Evolutionary conservation across 2,329 filamentous ascomycete species (phyloP).

Genomic region (Xenosphaeropsis pyriputrescens): DNA sequence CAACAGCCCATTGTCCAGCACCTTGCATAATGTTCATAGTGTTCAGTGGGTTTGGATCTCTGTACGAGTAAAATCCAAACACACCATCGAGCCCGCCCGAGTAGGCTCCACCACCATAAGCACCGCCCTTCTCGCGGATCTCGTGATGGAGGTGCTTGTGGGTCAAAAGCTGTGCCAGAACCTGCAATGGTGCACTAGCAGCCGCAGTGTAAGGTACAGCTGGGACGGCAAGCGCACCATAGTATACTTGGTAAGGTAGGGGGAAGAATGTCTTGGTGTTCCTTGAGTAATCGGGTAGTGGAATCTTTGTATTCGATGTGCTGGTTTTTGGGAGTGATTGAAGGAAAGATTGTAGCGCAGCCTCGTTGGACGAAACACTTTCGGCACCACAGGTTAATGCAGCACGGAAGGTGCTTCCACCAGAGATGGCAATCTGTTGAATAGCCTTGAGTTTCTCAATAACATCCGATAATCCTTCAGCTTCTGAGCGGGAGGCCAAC

Average conservation of each 20-base stretch:
- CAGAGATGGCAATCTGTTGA: slow-evolving; percentile 61
- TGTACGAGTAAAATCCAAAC: slow-evolving; percentile 93
- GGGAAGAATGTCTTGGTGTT: slow-evolving; percentile 76
- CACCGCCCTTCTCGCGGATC: slow-evolving; percentile 93
- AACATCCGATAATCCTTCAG: slow-evolving; percentile 58
- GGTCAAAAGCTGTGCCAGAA: slow-evolving; percentile 81
- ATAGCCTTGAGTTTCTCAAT: slow-evolving; percentile 76
- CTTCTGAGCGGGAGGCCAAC: slow-evolving; percentile 57
- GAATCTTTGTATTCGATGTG: slow-evolving; percentile 22
- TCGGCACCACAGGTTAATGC: slow-evolving; percentile 77
- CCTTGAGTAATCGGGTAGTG: slow-evolving; percentile 20
- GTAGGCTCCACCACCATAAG: slow-evolving; percentile 86
- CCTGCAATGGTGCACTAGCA: slow-evolving; percentile 66
- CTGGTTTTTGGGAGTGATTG: slow-evolving; percentile 33
- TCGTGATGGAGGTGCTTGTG: slow-evolving; percentile 96
- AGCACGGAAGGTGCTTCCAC: slow-evolving; percentile 53
- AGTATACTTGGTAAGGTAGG: slow-evolving; percentile 93
- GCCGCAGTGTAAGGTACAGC: slow-evolving; percentile 72
- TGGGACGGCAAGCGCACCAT: slow-evolving; percentile 68
- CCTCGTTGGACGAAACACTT: slow-evolving; percentile 54
- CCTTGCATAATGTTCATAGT: slow-evolving; percentile 73
- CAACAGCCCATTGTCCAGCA: slow-evolving; percentile 69
- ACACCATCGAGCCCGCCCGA: slow-evolving; percentile 66
- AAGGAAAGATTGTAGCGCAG: slow-evolving; percentile 58
- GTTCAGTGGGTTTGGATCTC: slow-evolving; percentile 87